Conservation (phyloP, 2,329 filamentous ascomycete species). For the Fusarium burgessii region DNA sequence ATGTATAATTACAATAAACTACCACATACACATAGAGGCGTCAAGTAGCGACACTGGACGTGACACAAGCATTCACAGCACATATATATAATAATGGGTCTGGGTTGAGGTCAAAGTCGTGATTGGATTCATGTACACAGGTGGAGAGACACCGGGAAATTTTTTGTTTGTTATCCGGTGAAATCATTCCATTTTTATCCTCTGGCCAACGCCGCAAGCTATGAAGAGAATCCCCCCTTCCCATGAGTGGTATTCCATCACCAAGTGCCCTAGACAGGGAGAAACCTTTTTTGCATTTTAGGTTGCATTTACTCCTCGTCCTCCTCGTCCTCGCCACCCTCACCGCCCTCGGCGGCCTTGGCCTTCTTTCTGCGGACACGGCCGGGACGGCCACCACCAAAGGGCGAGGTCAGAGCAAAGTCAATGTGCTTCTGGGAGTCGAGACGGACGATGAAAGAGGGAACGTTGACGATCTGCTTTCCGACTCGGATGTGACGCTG, state of each 20-base stretch:
- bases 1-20: neutral
- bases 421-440: constrained; percentile 99
- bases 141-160: constrained; percentile 32
- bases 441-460: constrained; percentile 99
- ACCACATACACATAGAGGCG: neutral
- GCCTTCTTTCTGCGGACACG: constrained; percentile 99
- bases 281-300: constrained; percentile 48
- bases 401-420: constrained; percentile 97
- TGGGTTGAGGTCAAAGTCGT: constrained; percentile 24
- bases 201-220: constrained; percentile 65
- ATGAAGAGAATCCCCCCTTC: constrained; percentile 58
- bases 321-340: constrained; percentile 84
- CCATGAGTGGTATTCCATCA: constrained; percentile 54
- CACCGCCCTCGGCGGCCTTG: constrained; percentile 90
- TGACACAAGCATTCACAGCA: constrained; percentile 14
- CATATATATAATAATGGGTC: neutral
- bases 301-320: constrained; percentile 75
- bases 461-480: constrained; percentile 99
- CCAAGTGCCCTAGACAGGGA: constrained; percentile 48
- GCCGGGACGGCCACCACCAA: constrained; percentile 95
- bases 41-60: neutral
- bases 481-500: constrained; percentile 99
- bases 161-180: constrained; percentile 45
- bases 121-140: constrained; percentile 45
- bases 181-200: constrained; percentile 62